Evolutionary conservation across 345 rosid species (phyloP).

Genomic region (Arabidopsis arenosa): DNA sequence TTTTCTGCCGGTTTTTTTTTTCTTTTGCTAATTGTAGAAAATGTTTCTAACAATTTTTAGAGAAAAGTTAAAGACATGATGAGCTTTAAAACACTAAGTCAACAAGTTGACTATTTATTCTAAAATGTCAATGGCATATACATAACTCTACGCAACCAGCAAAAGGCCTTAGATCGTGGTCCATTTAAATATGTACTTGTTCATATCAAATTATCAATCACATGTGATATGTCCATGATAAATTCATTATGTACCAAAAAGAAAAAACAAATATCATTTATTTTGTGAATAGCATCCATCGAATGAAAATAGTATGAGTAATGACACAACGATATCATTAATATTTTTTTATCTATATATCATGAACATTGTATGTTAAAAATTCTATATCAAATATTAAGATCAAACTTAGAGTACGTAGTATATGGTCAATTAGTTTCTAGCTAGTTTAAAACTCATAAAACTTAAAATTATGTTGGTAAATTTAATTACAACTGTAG

Average conservation of each 20-base stretch:
- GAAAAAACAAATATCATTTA: no score
- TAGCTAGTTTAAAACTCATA: background rate
- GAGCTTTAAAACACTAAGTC: conserved; percentile 22
- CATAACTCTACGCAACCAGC: conserved; percentile 40
- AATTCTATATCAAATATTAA: no score
- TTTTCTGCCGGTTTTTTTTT: background rate
- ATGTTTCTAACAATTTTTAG: background rate
- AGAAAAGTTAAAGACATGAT: conserved; percentile 3
- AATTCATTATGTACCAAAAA: background rate
- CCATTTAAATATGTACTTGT: conserved; percentile 23
- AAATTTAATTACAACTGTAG: background rate
- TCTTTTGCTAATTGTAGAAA: background rate
- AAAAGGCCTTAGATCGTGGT: conserved; percentile 40
- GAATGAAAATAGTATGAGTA: no score
- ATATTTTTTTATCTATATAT: no score
- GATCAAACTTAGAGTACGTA: background rate
- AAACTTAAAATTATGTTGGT: background rate
- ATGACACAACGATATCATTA: no score
- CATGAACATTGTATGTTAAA: no score
- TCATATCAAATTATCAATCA: conserved; percentile 17
- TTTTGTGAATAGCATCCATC: no score
- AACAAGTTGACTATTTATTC: conserved; percentile 38
- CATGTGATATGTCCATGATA: conserved; percentile 7
- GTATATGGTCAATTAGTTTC: background rate
- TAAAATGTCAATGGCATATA: conserved; percentile 43